Percentiles rank a stretch among this genome's conserved stretches.
Conservation (phyloP, 805 yeast species). For the Wickerhamomyces chambardii region DNA sequence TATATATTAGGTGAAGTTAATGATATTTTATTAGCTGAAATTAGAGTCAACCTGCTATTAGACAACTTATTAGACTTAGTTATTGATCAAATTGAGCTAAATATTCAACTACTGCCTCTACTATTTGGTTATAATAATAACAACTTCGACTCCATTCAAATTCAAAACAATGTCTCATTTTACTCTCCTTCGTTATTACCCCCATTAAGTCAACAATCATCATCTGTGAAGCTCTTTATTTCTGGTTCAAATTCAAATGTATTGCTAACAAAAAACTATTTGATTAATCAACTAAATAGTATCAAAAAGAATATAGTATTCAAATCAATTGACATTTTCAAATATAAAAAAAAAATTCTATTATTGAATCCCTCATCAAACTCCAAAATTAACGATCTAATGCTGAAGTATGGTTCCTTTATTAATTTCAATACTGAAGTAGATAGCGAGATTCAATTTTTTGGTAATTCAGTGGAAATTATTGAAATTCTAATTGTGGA, state of each 20-base stretch:
- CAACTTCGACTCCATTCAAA: slow-evolving; percentile 53
- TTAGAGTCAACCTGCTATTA: slow-evolving; percentile 43
- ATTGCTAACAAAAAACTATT: slow-evolving; percentile 34
- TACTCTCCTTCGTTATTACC: slow-evolving; percentile 43
- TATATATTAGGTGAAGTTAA: slow-evolving; percentile 50
- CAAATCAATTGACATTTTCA: slow-evolving; percentile 28
- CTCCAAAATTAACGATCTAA: slow-evolving; percentile 40
- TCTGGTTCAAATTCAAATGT: slow-evolving; percentile 45
- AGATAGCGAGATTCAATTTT: slow-evolving; percentile 42
- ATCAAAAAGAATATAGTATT: slow-evolving; percentile 16
- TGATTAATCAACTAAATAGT: slow-evolving; percentile 23
- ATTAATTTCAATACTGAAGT: too few species aligned
- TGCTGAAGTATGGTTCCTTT: slow-evolving; percentile 57
- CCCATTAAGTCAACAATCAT: slow-evolving; percentile 3
- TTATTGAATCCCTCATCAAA: slow-evolving; percentile 26
- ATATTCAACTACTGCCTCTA: slow-evolving; percentile 55
- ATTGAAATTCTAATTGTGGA: slow-evolving; percentile 52
- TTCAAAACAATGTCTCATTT: slow-evolving; percentile 54
- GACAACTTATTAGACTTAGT: slow-evolving; percentile 38
- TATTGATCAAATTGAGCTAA: slow-evolving; percentile 49
- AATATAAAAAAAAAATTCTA: slow-evolving; percentile 41
- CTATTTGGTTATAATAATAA: slow-evolving; percentile 58
- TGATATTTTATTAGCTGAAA: slow-evolving; percentile 44
- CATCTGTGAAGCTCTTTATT: slow-evolving; percentile 36
- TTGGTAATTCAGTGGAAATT: slow-evolving; percentile 47